Conservation (phyloP, 768 basidiomycete genomes). For the Hericium erinaceus region DNA sequence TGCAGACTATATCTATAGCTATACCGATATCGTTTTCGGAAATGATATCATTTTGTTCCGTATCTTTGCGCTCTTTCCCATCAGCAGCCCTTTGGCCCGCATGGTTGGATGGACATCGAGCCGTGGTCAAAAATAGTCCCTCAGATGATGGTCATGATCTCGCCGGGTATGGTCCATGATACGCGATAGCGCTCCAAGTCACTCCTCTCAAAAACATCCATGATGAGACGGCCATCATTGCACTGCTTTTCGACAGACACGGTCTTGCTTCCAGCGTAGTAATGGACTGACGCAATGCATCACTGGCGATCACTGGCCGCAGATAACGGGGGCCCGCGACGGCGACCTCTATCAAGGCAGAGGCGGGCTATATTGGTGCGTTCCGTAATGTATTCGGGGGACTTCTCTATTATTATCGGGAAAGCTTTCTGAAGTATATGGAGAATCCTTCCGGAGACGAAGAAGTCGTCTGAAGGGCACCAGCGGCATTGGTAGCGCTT, state of each 20-base stretch:
- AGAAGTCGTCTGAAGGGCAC: not conserved
- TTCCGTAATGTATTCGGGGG: conserved; percentile 10
- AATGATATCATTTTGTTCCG: conserved; percentile 18
- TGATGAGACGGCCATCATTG: conserved; percentile 11
- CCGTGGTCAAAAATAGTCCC: conserved; percentile 17
- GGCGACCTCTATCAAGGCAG: conserved; percentile 18
- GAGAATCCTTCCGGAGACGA: conserved; percentile 7
- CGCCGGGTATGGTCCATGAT: conserved; percentile 24
- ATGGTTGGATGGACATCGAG: conserved; percentile 4
- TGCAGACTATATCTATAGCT: too few species aligned
- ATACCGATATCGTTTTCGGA: too few species aligned
- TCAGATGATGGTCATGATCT: conserved; percentile 17
- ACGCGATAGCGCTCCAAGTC: conserved; percentile 1
- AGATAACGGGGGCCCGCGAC: conserved; percentile 37
- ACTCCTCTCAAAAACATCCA: not conserved
- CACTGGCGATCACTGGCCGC: conserved; percentile 36
- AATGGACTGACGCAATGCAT: conserved; percentile 51
- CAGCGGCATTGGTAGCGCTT: not conserved
- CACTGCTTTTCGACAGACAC: conserved; percentile 20
- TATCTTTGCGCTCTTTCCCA: conserved; percentile 21
- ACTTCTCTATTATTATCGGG: conserved; percentile 12
- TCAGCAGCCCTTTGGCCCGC: conserved; percentile 19
- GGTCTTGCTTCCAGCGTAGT: conserved; percentile 34
- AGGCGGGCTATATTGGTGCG: not conserved
- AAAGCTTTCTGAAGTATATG: conserved; percentile 16